Evolutionary conservation across 2,329 filamentous ascomycete species (phyloP).

Genomic region (Didymella lethalis): DNA sequence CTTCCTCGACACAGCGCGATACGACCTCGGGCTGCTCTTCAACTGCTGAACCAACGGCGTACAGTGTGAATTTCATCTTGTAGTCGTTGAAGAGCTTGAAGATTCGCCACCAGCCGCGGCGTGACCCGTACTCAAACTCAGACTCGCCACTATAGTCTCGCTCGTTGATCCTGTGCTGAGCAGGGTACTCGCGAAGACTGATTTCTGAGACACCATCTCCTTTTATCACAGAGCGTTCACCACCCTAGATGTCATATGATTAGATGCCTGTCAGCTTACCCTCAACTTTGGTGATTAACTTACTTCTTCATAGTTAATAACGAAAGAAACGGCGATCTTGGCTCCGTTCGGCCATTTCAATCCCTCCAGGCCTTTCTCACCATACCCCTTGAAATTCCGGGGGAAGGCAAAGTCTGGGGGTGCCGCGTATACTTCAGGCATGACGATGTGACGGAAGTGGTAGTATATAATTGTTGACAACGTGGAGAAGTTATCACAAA

Average conservation of each 20-base stretch:
- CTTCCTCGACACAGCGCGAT: conserved; percentile 57
- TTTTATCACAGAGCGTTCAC: conserved; percentile 23
- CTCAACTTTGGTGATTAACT: not conserved
- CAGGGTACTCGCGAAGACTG: conserved; percentile 49
- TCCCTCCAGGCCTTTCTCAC: conserved; percentile 49
- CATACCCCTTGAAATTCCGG: conserved; percentile 55
- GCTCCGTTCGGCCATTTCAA: conserved; percentile 42
- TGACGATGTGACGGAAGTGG: conserved; percentile 4
- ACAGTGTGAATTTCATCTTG: conserved; percentile 60
- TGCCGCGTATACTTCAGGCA: conserved; percentile 39
- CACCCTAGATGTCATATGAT: conserved; percentile 1
- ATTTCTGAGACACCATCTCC: conserved; percentile 47
- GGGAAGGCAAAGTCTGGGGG: conserved; percentile 40
- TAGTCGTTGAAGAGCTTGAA: conserved; percentile 60
- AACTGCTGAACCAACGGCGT: conserved; percentile 60
- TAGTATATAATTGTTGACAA: not conserved
- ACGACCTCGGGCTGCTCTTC: conserved; percentile 60
- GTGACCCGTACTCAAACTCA: conserved; percentile 62
- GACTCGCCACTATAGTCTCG: conserved; percentile 58
- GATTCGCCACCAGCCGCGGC: conserved; percentile 60
- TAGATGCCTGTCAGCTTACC: not conserved
- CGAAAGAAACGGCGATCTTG: conserved; percentile 50
- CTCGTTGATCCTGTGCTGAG: conserved; percentile 50
- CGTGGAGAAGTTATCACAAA: not conserved
- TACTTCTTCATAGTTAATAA: conserved; percentile 33